Base-by-base conservation (phyloP, 495 filamentous ascomycete species). In the Geopyxis carbonaria region DNA sequence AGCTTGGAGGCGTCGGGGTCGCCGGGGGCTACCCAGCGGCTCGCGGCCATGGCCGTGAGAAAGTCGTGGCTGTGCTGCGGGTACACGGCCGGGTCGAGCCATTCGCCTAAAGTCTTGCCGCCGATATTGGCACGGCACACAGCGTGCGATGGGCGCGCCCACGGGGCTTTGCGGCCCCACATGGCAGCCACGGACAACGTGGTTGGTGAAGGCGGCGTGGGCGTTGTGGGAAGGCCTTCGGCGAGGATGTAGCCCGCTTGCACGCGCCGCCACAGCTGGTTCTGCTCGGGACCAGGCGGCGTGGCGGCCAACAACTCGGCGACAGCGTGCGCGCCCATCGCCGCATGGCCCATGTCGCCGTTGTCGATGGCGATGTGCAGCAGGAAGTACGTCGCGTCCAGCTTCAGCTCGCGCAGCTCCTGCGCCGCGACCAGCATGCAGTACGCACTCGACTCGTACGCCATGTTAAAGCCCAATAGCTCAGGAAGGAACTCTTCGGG, bases 361-460 rank as follows among this genome's bases (percentile, higher is more conserved):
- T 68, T 70, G 43, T 69, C 67, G 31, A 70, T 69, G 13, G 61
- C 57, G 20, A 69, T 47, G 48, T 70, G 66, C 5, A 70, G 51
- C 33, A 65, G 44, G 48, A 68, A 70, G 42, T 67, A 70, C 22
- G 64, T 65, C 3, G 61, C 42, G 40, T 63, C 48, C n/a, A 69
- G 34, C 11, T 47, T 43, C 24, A 69, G 34, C 40, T 65, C 67
- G 24, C 46, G 44, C 16, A 69, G 44, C 44, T 70, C 67, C 27
- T 59, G 53, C 9, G 59, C 45, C 4, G 20, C 31, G 32, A 53
- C 56, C 42, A 67, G 43, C 1, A 62, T 52, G 16, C 67, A 58
- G 31, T 63, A 43, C 5, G 57, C 53, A 5, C 67, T 35, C n/a
- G 45, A 36, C 46, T 70, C 66, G 38, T 59, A 70, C 13, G 61